Evolutionary conservation across 768 basidiomycete species (phyloP).

Genomic region (Saitozyma sp.): DNA sequence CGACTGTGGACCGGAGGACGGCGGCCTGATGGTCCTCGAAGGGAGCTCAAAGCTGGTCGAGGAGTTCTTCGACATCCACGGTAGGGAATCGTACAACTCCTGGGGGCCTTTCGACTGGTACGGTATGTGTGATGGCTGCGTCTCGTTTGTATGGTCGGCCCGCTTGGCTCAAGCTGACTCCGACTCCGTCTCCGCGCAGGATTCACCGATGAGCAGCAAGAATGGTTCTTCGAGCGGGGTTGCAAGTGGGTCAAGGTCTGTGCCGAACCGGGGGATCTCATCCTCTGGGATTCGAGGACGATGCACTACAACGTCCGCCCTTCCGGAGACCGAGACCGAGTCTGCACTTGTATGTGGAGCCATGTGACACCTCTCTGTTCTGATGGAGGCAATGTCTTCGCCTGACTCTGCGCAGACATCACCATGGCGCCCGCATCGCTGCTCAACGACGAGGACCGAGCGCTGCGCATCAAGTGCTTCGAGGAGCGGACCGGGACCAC

Average conservation of each 20-base stretch:
- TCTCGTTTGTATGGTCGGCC: too few relatives aligned
- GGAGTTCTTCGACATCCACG: conserved; percentile 20
- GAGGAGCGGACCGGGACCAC: conserved; percentile 20
- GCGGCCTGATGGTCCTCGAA: conserved; percentile 32
- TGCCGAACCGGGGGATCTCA: conserved; percentile 44
- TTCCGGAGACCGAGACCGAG: conserved; percentile 25
- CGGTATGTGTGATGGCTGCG: conserved; percentile 1
- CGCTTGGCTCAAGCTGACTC: too few relatives aligned
- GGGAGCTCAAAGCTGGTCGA: conserved; percentile 34
- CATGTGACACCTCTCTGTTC: neutral
- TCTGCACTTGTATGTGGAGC: conserved; percentile 29
- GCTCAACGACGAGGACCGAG: conserved; percentile 31
- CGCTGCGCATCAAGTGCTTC: conserved; percentile 18
- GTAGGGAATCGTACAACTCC: conserved; percentile 16
- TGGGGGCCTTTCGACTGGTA: conserved; percentile 28
- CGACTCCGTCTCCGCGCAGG: conserved; percentile 9
- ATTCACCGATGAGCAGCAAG: conserved; percentile 34
- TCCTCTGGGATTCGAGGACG: conserved; percentile 44
- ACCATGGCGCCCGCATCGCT: conserved; percentile 35
- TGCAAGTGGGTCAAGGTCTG: conserved; percentile 44
- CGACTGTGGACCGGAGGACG: conserved; percentile 21
- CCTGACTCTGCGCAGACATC: conserved; percentile 21
- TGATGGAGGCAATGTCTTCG: neutral
- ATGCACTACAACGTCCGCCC: conserved; percentile 43
- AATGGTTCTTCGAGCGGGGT: conserved; percentile 44